Conservation (phyloP, 768 basidiomycete genomes). For the Cystobasidium onofrii region DNA sequence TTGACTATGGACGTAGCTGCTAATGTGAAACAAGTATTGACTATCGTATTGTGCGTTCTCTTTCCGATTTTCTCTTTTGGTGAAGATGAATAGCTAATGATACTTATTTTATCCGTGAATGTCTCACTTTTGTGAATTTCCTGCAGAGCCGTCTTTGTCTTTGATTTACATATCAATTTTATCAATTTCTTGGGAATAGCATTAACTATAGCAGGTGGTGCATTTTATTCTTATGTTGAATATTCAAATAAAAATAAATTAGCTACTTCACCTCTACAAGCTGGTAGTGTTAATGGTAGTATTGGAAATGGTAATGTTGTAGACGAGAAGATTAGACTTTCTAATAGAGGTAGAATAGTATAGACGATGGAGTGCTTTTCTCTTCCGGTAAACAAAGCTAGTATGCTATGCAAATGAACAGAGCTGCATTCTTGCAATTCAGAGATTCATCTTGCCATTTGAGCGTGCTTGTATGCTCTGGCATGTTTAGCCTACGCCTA, state of each 20-base stretch:
- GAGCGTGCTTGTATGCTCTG: no score
- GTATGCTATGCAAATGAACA: no score
- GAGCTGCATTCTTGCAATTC: no score
- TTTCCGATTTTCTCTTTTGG: neutral
- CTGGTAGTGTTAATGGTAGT: no score
- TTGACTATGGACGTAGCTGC: constrained; percentile 78
- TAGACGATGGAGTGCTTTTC: neutral
- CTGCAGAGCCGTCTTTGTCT: constrained; percentile 54
- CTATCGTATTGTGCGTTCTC: constrained; percentile 44
- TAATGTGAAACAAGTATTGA: constrained; percentile 39
- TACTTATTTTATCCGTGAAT: no score
- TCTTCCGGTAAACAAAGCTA: no score
- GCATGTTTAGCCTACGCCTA: no score
- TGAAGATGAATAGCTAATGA: no score
- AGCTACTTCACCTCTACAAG: neutral
- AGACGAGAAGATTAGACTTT: neutral
- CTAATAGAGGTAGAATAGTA: constrained; percentile 3
- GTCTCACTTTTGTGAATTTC: neutral
- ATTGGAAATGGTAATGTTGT: neutral
- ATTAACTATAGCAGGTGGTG: constrained; percentile 64
- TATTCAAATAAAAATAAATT: neutral
- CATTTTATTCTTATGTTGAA: constrained; percentile 21
- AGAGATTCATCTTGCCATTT: no score
- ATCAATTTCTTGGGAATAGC: constrained; percentile 74
- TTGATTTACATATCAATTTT: constrained; percentile 68